A percentile compares a stretch with the other conserved stretches of the same genome.
Conservation (phyloP, 1,139 yeast species). For the Suhomyces chickasaworum region DNA sequence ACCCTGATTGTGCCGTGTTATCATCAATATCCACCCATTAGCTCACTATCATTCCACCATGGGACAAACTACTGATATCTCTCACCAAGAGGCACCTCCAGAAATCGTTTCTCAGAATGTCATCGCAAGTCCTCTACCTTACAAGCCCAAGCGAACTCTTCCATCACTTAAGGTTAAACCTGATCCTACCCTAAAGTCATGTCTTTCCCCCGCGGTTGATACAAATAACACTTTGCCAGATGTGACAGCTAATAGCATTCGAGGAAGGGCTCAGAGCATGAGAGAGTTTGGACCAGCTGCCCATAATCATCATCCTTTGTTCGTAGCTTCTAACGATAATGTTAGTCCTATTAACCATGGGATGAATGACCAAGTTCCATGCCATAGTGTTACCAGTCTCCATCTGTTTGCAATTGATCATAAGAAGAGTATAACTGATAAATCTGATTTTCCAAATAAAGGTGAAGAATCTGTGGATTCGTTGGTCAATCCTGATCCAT, state of each 20-base stretch:
- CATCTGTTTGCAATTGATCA: constrained; percentile 1
- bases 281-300: constrained; percentile 3
- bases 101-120: not conserved
- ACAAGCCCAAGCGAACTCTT: constrained; percentile 6
- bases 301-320: constrained; percentile 23
- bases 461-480: constrained; percentile 1
- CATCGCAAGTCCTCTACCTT: constrained; percentile 2
- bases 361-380: constrained; percentile 8
- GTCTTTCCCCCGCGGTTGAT: constrained; percentile 21
- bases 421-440: not conserved
- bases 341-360: constrained; percentile 31
- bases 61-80: not conserved
- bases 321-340: constrained; percentile 22
- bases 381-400: not conserved
- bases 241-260: not conserved
- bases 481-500: not conserved
- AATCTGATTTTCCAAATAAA: not conserved
- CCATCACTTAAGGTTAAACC: constrained; percentile 22
- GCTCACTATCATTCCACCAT: not conserved
- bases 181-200: constrained; percentile 29
- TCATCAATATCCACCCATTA: not conserved
- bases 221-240: constrained; percentile 1
- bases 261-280: constrained; percentile 1
- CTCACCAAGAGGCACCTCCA: not conserved
- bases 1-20: not conserved